Evolutionary conservation across 2,329 filamentous ascomycete species (phyloP), one percentile per base, ranked within the genome.

Genomic region (Penicillium fuscoglaucum): DNA sequence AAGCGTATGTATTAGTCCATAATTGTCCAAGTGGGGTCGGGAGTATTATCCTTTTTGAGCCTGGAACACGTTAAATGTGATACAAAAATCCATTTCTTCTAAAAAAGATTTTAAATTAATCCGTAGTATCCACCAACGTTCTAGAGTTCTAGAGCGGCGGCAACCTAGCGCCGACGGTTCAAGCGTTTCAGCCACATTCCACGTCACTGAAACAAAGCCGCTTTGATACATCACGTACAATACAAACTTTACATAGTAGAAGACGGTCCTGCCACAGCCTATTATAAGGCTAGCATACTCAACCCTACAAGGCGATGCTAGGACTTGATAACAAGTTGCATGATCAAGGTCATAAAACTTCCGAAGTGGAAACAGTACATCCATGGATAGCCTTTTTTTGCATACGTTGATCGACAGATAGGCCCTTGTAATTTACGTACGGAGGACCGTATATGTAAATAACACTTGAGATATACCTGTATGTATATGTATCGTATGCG

Each of bases 161-260:
- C 15, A 17, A 39, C 17, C 9, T 40, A 47, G 52, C 51, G 41
- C 43, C 17, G n/a, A 40, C 24, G 7, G 24, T 47, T n/a, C n/a
- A 55, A 21, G 44, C 28, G 44, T 35, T 26, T 55, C 37, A 55
- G 52, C 52, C 44, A 46, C 28, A 50, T 41, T 24, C 26, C 35
- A 31, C 24, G 45, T 43, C 12, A 35, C 17, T 17, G 41, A 1
- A 8, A 41, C 2, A 24, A 53, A 49, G 19, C 35, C 52, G 31
- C 31, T 33, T 41, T 21, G 35, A 49, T 49, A 55, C 43, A 54
- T 33, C 26, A 47, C 24, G 21, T 26, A 44, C 15, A 44, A 10
- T 45, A 10, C 43, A 21, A 26, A 49, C 21, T 6, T 13, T 13
- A 33, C 31, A 13, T 33, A 15, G 31, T 39, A 19, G 17, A n/a